Base-by-base conservation (phyloP, 305 asterid genomes). In the Fraxinus angustifolia region DNA sequence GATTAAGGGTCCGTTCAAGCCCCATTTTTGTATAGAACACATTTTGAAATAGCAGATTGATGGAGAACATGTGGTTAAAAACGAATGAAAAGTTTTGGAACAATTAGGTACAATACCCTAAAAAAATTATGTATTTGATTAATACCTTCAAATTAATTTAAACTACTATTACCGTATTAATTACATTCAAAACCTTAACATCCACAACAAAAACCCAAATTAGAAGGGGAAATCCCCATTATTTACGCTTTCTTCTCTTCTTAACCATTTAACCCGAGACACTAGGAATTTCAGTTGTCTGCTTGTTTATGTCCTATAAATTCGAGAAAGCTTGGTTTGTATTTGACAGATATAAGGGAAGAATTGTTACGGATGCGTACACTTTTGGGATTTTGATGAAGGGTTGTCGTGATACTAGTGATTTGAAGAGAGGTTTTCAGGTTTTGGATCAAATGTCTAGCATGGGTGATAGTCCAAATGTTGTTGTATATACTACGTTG, bases 301-400 rank as follows among this genome's bases (percentile, higher is more conserved):
- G 71, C 89, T 83, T 76, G 81, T 93, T 17, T 88, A 91, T 30
- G 94, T n/a, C n/a, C n/a, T n/a, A 91, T 0, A 67, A 48, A 21
- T 86, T 85, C 14, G 93, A 85, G 40, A 82, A 82, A 73, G 92
- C 86, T 28, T 88, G 89, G 93, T 26, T 21, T 28, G 40, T 88
- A 81, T 93, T 89, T 35, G 85, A 79, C 82, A 87, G 78, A 35
- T 88, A 89, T 77, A 87, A 80, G 81, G 82, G 83, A 1, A 82
- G 81, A 73, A 79, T 81, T 74, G 85, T 76, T 6, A 30, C 88
- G 87, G 93, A 90, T 83, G 80, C 62, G 81, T 88, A 91, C 83
- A 93, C 93, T 48, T 93, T 90, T 75, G 94, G 97, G 83, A 89
- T 93, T 72, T 76, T 91, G 90, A 85, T 90, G 68, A 93, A 91